These are phyloP conservation scores for Discostella stelligera DNA, from an alignment of 352 stramenopile species.

Conservation along the genomic window DNA sequence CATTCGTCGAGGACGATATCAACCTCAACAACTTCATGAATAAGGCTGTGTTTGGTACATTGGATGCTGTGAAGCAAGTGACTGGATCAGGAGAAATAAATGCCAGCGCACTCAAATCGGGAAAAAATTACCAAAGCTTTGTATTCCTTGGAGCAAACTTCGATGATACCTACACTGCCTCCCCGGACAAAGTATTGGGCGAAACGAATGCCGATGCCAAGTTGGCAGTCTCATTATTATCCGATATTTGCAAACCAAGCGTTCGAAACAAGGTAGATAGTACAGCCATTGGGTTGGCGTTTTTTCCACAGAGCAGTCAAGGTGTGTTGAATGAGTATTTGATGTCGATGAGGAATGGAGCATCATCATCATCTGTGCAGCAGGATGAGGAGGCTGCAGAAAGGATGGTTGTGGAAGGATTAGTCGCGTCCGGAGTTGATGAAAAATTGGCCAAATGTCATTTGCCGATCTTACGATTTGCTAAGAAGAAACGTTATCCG, in stretches of 20 bases:
- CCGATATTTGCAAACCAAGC: slow-evolving; percentile 47
- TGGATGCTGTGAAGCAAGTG: slow-evolving; percentile 37
- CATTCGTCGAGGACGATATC: slow-evolving; percentile 58
- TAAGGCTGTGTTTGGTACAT: slow-evolving; percentile 71
- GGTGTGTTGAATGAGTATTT: slow-evolving; percentile 50
- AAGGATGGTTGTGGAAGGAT: slow-evolving; percentile 29
- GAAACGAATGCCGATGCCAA: slow-evolving; percentile 49
- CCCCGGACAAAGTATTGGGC: slow-evolving; percentile 34
- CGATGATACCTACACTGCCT: slow-evolving; percentile 42
- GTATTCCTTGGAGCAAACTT: slow-evolving; percentile 43
- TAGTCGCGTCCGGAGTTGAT: slow-evolving; percentile 43
- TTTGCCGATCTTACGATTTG: slow-evolving; percentile 64
- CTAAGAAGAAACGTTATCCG: slow-evolving; percentile 44
- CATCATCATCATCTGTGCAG: neutral
- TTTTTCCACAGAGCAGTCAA: slow-evolving; percentile 54
- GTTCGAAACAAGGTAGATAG: slow-evolving; percentile 16
- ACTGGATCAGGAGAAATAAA: neutral
- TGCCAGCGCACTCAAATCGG: slow-evolving; percentile 14
- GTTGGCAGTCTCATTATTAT: slow-evolving; percentile 52
- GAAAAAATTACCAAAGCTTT: slow-evolving; percentile 33
- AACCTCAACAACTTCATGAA: slow-evolving; percentile 82
- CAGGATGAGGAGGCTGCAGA: slow-evolving; percentile 16
- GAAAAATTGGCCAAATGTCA: slow-evolving; percentile 36
- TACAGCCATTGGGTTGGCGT: slow-evolving; percentile 65
- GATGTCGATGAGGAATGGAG: neutral